Base-by-base conservation (phyloP, 805 yeast genomes). In the Henningerozyma blattae region DNA sequence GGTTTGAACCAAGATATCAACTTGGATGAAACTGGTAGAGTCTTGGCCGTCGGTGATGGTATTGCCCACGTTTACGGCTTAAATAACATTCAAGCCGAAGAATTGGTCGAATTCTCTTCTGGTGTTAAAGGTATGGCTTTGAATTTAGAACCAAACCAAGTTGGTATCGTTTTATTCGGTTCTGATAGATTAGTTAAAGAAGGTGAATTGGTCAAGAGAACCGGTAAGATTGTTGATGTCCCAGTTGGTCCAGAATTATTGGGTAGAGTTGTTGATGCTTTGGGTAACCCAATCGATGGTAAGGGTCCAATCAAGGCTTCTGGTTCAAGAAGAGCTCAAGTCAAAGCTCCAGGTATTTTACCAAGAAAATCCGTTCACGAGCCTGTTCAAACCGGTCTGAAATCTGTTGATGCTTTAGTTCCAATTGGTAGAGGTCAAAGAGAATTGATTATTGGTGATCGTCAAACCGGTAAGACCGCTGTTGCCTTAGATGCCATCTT, bases 71-170 rank as follows among this genome's bases (percentile, higher is more conserved):
- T 91, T 61, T 91, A 83, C 72, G 99, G 99, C 72, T 75, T 91
- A 59, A 91, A 87, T 91, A 91, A 91, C 77, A 79, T 86, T 69
- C 97, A 89, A 77, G 98, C 98, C 63, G 98, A 91, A 75, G 99
- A 91, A 74, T 77, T 91, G 67, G 96, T 91, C 59, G 98, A 91
- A 73, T 93, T 91, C 74, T 74, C 95, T 43, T 85, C 98, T 42
- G 98, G 99, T 75, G 97, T 89, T 58, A 85, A 87, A 71, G 99
- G 98, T 81, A 91, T 91, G 99, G 97, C 98, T 61, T 77, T 91
- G 64, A 91, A 91, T 79, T 83, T 91, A 78, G 99, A 91, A 73
- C 94, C 97, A 58, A 96, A 94, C 68, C 97, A 91, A 72, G 99
- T 91, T 65, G 99, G 99, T 85, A 79, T 91, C 63, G 99, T 91